phyloP scores from a whole-genome alignment of 768 basidiomycete species.

The Kwoniella newhampshirensis region DNA sequence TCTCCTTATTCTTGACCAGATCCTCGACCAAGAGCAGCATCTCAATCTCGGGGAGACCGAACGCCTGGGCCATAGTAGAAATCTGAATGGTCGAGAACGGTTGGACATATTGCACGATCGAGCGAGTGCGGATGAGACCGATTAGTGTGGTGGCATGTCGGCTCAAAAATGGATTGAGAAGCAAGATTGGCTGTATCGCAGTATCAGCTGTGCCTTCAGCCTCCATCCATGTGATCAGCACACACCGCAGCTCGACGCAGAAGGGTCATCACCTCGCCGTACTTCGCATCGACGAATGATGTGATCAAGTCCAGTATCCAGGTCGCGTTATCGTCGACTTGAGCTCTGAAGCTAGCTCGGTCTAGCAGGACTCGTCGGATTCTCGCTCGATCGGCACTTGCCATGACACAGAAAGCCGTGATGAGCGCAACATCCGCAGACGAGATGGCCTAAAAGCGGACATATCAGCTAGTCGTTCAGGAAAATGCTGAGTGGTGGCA shows the following conservation, averaged over 20 bases:
- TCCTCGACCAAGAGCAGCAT: conserved; percentile 71
- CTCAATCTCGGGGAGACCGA: conserved; percentile 74
- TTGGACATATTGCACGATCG: conserved; percentile 82
- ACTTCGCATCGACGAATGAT: conserved; percentile 80
- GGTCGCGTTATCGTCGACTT: conserved; percentile 76
- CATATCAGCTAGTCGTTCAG: too few relatives aligned
- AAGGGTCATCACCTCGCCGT: conserved; percentile 75
- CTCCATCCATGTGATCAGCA: background rate
- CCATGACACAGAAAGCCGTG: conserved; percentile 77
- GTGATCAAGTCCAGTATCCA: conserved; percentile 83
- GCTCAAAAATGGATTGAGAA: conserved; percentile 73
- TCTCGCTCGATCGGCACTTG: conserved; percentile 67
- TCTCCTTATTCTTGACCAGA: conserved; percentile 73
- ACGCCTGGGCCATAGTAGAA: conserved; percentile 78
- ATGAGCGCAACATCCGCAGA: conserved; percentile 84
- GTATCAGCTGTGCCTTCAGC: conserved; percentile 2
- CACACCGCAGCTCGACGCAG: conserved; percentile 70
- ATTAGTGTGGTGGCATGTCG: conserved; percentile 67
- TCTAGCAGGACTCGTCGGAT: conserved; percentile 67
- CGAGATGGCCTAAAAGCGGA: conserved; percentile 63
- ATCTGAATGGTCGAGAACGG: conserved; percentile 84
- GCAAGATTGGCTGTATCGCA: conserved; percentile 67
- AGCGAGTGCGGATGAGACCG: conserved; percentile 69
- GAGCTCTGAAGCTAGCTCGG: conserved; percentile 66
- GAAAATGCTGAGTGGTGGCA: background rate